Evolutionary conservation across 1,284 basidiomycete genomes (phyloP).

Genomic region (Calocybe gambosa): DNA sequence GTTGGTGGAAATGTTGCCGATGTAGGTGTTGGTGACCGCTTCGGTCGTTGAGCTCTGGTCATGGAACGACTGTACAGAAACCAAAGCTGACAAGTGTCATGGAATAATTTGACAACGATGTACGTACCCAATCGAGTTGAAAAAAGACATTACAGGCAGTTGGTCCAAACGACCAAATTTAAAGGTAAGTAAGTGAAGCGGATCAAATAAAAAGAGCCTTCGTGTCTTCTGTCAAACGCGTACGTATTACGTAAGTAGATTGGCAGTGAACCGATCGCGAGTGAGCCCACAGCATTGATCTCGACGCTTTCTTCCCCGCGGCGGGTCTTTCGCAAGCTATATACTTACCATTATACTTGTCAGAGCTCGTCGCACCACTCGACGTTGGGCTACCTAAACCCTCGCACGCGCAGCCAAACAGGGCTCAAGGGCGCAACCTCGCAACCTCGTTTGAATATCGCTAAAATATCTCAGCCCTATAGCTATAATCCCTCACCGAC

Average conservation of each 20-base stretch:
- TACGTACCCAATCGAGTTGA: constrained; percentile 69
- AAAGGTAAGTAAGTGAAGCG: constrained; percentile 5
- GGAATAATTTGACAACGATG: not conserved
- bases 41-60: constrained; percentile 59
- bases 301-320: too few species aligned
- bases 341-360: too few species aligned
- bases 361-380: too few species aligned
- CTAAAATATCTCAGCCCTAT: too few species aligned
- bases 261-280: too few species aligned
- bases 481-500: constrained; percentile 28
- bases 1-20: constrained; percentile 51
- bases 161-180: constrained; percentile 20
- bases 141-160: constrained; percentile 59
- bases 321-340: too few species aligned
- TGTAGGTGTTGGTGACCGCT: constrained; percentile 67
- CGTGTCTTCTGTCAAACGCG: not conserved
- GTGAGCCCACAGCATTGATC: too few species aligned
- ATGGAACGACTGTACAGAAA: constrained; percentile 58
- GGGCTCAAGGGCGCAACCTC: not conserved
- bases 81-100: not conserved
- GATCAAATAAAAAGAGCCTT: not conserved
- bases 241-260: not conserved
- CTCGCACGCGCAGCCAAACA: not conserved
- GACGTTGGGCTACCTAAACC: too few species aligned
- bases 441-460: not conserved